These are phyloP conservation scores for Sordaria brevicollis DNA, from an alignment of 495 filamentous ascomycete species.

Conservation along the genomic window DNA sequence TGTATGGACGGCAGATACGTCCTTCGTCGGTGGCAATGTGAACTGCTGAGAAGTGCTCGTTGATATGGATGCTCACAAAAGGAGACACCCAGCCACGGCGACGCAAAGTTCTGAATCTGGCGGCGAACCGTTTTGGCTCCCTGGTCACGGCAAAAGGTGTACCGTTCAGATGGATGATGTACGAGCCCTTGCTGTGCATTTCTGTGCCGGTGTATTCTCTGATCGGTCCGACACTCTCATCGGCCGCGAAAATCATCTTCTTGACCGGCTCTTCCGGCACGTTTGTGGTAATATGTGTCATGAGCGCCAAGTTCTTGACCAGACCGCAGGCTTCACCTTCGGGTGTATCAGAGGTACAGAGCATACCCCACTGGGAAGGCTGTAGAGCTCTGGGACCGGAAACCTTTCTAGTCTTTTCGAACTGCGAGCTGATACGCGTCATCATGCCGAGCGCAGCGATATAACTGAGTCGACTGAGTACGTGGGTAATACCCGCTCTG, in stretches of 20 bases:
- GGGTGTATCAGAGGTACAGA: slow-evolving; percentile 92
- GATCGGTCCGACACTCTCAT: slow-evolving; percentile 45
- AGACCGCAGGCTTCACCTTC: slow-evolving; percentile 98
- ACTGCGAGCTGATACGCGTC: slow-evolving; percentile 96
- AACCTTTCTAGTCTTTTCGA: slow-evolving; percentile 96
- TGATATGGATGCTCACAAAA: slow-evolving; percentile 92
- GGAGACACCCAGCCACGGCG: slow-evolving; percentile 83
- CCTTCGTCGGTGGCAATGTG: slow-evolving; percentile 97
- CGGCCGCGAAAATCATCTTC: slow-evolving; percentile 72
- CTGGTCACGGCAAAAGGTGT: slow-evolving; percentile 78
- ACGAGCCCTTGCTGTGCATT: slow-evolving; percentile 71
- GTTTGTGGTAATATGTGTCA: slow-evolving; percentile 98
- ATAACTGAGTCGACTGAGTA: slow-evolving; percentile 89
- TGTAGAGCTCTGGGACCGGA: slow-evolving; percentile 90
- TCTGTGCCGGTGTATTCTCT: slow-evolving; percentile 62
- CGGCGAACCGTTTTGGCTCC: slow-evolving; percentile 73
- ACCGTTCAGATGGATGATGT: slow-evolving; percentile 90
- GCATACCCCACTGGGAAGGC: slow-evolving; percentile 94
- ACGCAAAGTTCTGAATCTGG: slow-evolving; percentile 70
- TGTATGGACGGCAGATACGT: slow-evolving; percentile 86
- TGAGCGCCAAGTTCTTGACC: slow-evolving; percentile 95
- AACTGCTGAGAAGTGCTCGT: slow-evolving; percentile 79
- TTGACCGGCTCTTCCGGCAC: slow-evolving; percentile 83
- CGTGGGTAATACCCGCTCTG: slow-evolving; percentile 90
- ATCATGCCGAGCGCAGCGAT: slow-evolving; percentile 99